These are phyloP conservation scores for Neurospora sp. DNA, from an alignment of 495 filamentous ascomycete species.

Conservation along the genomic window DNA sequence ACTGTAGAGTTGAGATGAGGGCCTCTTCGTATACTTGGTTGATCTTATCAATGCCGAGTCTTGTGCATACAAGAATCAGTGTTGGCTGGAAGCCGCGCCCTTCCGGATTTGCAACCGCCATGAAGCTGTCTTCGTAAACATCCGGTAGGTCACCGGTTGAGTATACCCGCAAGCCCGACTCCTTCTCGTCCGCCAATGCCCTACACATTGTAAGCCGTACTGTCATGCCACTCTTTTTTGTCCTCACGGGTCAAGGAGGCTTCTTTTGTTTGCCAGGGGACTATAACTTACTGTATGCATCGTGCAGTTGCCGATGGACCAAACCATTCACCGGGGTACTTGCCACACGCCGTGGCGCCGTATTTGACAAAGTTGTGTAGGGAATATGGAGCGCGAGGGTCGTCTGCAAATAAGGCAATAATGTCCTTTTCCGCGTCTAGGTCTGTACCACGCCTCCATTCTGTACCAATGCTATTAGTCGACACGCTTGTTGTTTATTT, in stretches of 20 bases:
- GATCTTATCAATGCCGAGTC: constrained; percentile 87
- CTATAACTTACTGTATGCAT: constrained; percentile 72
- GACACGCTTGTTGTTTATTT: constrained; percentile 8
- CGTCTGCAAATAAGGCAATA: constrained; percentile 82
- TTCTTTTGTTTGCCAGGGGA: background rate
- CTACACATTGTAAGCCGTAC: constrained; percentile 37
- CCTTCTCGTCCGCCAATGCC: constrained; percentile 55
- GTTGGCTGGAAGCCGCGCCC: constrained; percentile 65
- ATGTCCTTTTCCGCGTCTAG: constrained; percentile 57
- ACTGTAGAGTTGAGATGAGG: constrained; percentile 67
- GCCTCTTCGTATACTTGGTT: constrained; percentile 89
- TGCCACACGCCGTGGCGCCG: constrained; percentile 80
- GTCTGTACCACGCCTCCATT: constrained; percentile 62
- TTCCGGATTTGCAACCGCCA: constrained; percentile 57
- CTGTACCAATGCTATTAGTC: constrained; percentile 32
- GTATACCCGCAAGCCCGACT: constrained; percentile 64
- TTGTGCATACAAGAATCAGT: constrained; percentile 75
- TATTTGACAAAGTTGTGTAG: constrained; percentile 91
- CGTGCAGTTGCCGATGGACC: constrained; percentile 95
- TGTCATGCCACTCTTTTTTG: background rate
- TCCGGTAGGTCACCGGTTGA: constrained; percentile 82
- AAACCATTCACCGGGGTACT: constrained; percentile 97
- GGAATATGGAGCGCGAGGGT: constrained; percentile 78
- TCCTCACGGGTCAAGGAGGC: background rate
- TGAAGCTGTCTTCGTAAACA: constrained; percentile 83